These are phyloP conservation scores for Fusarium udum DNA, from an alignment of 2,329 filamentous ascomycete species.

Conservation along the genomic window DNA sequence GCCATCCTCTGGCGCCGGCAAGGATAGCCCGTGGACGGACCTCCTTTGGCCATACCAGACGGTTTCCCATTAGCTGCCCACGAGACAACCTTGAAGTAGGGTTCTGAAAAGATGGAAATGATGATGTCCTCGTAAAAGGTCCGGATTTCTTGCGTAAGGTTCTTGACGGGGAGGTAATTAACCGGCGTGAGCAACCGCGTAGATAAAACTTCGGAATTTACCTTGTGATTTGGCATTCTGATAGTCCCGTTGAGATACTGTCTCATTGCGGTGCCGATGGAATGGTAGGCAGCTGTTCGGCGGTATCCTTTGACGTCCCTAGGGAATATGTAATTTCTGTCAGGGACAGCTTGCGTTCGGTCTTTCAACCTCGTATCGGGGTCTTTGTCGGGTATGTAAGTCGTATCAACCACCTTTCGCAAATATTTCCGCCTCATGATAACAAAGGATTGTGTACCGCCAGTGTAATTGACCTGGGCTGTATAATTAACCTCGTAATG, in stretches of 20 bases:
- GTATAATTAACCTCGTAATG: conserved; percentile 7
- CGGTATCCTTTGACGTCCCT: rapidly evolving
- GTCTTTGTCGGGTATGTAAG: rapidly evolving
- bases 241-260: rapidly evolving
- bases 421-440: rapidly evolving
- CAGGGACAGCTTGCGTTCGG: not conserved
- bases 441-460: rapidly evolving
- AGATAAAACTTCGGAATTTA: not conserved
- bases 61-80: not conserved
- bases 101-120: not conserved
- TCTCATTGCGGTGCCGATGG: not conserved
- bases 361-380: conserved; percentile 4
- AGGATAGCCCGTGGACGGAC: not conserved
- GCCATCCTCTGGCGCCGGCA: not conserved
- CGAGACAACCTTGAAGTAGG: not conserved
- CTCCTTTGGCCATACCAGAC: not conserved
- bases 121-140: conserved; percentile 1
- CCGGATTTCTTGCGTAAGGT: rapidly evolving
- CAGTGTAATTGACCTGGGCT: rapidly evolving
- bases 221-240: rapidly evolving
- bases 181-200: conserved; percentile 15
- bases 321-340: not conserved
- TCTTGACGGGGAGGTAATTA: not conserved
- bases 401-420: not conserved
- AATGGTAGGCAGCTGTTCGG: not conserved